Evolutionary conservation across 176 grass and related monocot species (phyloP), one percentile per base, ranked within the genome.

Genomic region (Alopecurus myosuroides): DNA sequence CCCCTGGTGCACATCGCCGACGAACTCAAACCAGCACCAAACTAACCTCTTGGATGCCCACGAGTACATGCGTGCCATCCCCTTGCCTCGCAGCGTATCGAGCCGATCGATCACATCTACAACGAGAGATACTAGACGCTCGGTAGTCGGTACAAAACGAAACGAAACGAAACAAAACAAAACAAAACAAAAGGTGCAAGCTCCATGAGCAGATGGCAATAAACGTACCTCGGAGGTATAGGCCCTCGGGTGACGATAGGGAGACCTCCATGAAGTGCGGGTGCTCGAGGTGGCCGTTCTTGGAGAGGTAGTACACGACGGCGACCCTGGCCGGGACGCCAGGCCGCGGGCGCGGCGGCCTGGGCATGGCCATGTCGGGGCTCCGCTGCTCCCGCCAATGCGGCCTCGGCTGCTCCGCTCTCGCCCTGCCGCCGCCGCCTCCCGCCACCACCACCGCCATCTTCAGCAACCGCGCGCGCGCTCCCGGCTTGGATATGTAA

Each of bases 251-350:
- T 22, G 85, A 88, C 40, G 93, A 85, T 48, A 92, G 80, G 17
- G 77, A 7, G 55, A 93, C 85, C 75, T 98, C 95, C 91, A 98
- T 93, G 87, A 98, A 95, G 84, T 98, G 95, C 25, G 95, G 95
- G 65, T 98, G 95, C 70, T 98, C 95, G 22, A 98, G 84, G 70
- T 93, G 91, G 0, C 93, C 91, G 82, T 92, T 95, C 86, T 91
- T 83, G 3, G 95, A 85, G 70, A 98, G 86, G 78, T 95, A 98
- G 84, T 98, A 98, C 60, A 98, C 96, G 77, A 98, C 96, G 29
- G 84, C 39, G 1, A 85, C 96, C 49, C 85, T 92, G 40, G 79
- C 85, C 76, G 81, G 85, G 0, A 79, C 61, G 61, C 6, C 80
- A 7, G 74, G 37, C 1, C 87, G 19, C 6, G 41, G 64, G 48